Percentiles rank a stretch among this genome's conserved stretches.
Conservation (phyloP, 1,139 yeast genomes). For the Debaryomyces sp. region DNA sequence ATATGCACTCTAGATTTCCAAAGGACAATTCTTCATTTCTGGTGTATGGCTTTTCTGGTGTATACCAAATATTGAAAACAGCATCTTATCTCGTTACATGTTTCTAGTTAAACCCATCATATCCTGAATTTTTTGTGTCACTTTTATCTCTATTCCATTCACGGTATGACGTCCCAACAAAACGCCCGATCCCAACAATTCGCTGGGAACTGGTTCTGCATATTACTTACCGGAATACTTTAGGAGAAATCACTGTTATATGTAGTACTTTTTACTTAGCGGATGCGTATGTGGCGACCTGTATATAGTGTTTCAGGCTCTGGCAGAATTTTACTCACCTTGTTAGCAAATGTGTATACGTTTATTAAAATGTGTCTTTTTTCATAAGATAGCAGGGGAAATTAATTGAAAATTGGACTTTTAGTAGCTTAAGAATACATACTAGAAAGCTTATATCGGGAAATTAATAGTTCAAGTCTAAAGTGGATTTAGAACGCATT, state of each 20-base stretch:
- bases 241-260: background rate
- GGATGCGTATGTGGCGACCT: background rate
- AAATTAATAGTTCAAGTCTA: background rate
- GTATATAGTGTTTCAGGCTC: background rate
- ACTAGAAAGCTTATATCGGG: background rate
- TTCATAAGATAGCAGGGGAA: background rate
- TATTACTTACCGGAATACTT: background rate
- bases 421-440: background rate
- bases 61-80: too few relatives aligned
- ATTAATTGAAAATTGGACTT: background rate
- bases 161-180: background rate
- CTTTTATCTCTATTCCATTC: too few relatives aligned
- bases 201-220: background rate
- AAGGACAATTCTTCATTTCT: too few relatives aligned
- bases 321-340: slow-evolving; percentile 4
- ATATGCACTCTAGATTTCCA: background rate
- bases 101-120: background rate
- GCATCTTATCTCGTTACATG: too few relatives aligned
- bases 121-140: background rate
- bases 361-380: background rate
- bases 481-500: background rate
- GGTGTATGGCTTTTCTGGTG: background rate
- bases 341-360: slow-evolving; percentile 2
- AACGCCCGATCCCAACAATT: background rate
- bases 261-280: background rate